A percentile compares a stretch with the other conserved stretches of the same genome.
Evolutionary conservation across 2,329 filamentous ascomycete genomes (phyloP).

Genomic region (Colletotrichum sansevieriae): DNA sequence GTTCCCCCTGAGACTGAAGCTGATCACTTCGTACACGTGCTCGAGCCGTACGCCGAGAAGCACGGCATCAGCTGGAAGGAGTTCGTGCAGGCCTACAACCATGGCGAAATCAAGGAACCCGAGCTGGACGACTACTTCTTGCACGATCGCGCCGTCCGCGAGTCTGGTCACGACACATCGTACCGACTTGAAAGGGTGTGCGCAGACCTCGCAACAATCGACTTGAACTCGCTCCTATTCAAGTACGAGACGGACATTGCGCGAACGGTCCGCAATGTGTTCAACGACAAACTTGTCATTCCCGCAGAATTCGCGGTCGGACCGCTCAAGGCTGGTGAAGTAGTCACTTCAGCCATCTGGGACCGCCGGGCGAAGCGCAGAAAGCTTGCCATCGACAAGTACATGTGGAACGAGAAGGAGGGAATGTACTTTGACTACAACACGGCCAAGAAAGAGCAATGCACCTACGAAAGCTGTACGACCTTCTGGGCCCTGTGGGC

Average conservation of each 20-base stretch:
- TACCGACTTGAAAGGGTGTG: slow-evolving; percentile 92
- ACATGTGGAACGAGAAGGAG: slow-evolving; percentile 90
- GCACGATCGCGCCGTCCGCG: slow-evolving; percentile 94
- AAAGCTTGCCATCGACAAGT: slow-evolving; percentile 89
- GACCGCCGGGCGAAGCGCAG: slow-evolving; percentile 88
- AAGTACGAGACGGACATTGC: slow-evolving; percentile 98
- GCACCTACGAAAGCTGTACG: slow-evolving; percentile 89
- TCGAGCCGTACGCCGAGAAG: slow-evolving; percentile 87
- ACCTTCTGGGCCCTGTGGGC: slow-evolving; percentile 99
- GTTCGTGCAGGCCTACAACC: slow-evolving; percentile 91
- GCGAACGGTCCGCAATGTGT: slow-evolving; percentile 84
- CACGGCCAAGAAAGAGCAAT: slow-evolving; percentile 83
- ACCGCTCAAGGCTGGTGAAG: slow-evolving; percentile 73
- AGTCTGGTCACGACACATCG: slow-evolving; percentile 96
- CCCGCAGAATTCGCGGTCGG: slow-evolving; percentile 84
- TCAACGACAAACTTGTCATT: slow-evolving; percentile 85
- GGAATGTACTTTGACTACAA: slow-evolving; percentile 99
- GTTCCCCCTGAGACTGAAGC: slow-evolving; percentile 94
- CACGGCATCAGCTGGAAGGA: slow-evolving; percentile 84
- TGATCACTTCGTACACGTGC: slow-evolving; percentile 85
- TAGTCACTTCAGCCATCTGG: slow-evolving; percentile 89
- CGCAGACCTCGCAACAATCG: slow-evolving; percentile 91
- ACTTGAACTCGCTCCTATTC: slow-evolving; percentile 94
- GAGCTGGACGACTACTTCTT: slow-evolving; percentile 96
- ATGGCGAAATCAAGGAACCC: slow-evolving; percentile 80